Conservation (phyloP, 2,329 filamentous ascomycete genomes). For the Fusarium sulawesiense region DNA sequence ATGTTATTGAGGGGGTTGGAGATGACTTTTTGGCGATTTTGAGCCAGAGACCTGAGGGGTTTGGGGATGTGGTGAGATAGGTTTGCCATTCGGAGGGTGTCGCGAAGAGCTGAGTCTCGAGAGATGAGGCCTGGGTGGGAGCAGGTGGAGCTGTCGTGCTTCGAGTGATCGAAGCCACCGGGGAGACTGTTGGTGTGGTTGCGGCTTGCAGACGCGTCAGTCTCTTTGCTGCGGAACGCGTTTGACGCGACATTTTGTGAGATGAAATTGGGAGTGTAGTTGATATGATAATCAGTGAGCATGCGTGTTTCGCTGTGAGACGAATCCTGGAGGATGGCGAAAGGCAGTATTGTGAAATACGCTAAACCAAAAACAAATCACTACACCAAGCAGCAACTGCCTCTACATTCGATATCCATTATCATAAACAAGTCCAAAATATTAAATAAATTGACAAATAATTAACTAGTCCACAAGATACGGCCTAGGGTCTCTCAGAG, state of each 20-base stretch:
- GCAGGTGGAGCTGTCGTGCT: no score
- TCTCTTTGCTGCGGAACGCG: conserved; percentile 30
- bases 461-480: accelerated
- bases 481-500: accelerated
- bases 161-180: neutral
- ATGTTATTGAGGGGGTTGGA: conserved; percentile 57
- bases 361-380: conserved; percentile 3
- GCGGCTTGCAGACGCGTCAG: neutral
- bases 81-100: conserved; percentile 29
- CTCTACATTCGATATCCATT: accelerated
- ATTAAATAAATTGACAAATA: accelerated
- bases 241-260: conserved; percentile 32
- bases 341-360: neutral
- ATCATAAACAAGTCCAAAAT: accelerated
- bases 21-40: conserved; percentile 62
- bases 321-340: neutral
- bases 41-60: conserved; percentile 57
- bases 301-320: no score
- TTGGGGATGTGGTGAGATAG: conserved; percentile 28
- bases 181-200: accelerated
- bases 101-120: conserved; percentile 30
- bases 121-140: neutral
- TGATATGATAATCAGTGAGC: no score
- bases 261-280: no score
- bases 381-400: accelerated